phyloP scores from a whole-genome alignment of 2,329 filamentous ascomycete genomes.

The Chaetomium sp. region DNA sequence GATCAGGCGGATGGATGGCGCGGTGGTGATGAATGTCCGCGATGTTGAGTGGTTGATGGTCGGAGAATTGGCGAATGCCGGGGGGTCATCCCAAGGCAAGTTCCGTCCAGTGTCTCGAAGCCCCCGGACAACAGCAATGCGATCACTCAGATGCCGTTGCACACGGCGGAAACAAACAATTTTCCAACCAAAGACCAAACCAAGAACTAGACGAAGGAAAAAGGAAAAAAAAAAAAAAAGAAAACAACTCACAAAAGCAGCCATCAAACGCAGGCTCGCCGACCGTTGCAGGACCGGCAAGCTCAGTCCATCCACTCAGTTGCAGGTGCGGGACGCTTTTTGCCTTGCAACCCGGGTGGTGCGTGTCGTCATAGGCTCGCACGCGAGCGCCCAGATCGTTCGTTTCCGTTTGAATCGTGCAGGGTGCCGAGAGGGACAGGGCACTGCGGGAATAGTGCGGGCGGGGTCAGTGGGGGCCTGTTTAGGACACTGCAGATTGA shows the following conservation, averaged over 20 bases:
- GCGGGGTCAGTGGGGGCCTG: too few relatives aligned
- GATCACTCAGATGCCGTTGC: background rate
- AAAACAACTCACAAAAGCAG: slow-evolving; percentile 31
- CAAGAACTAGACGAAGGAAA: background rate
- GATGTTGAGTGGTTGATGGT: too few relatives aligned
- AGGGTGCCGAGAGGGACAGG: too few relatives aligned
- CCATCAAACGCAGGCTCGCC: slow-evolving; percentile 18
- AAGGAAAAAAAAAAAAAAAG: background rate
- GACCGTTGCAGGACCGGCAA: background rate
- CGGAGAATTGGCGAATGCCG: too few relatives aligned
- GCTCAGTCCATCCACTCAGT: slow-evolving; percentile 12
- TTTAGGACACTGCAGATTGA: too few relatives aligned
- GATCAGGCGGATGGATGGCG: background rate
- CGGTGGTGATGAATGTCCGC: too few relatives aligned
- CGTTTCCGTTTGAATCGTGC: too few relatives aligned
- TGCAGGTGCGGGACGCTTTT: background rate
- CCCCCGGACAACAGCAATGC: too few relatives aligned
- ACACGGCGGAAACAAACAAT: background rate
- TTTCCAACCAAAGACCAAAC: background rate
- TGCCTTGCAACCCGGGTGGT: slow-evolving; percentile 10
- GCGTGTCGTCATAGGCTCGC: slow-evolving; percentile 14
- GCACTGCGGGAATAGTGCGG: too few relatives aligned
- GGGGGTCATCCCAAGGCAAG: background rate
- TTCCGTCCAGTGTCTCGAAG: background rate
- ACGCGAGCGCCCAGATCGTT: background rate